These are phyloP conservation scores for Cronartium ribicola DNA, from an alignment of 1,284 basidiomycete genomes.

Conservation along the genomic window DNA sequence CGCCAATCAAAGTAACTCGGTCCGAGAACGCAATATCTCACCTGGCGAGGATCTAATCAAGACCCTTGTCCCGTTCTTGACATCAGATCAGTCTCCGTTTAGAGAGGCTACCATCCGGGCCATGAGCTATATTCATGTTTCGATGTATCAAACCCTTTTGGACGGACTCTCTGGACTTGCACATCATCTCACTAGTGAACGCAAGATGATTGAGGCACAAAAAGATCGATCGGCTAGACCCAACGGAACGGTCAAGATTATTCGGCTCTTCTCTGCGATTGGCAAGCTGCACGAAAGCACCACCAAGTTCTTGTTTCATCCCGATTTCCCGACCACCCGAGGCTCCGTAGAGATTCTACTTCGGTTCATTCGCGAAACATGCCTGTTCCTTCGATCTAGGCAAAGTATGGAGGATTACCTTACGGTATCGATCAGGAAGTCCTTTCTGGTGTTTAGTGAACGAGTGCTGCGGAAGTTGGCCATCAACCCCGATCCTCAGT, in stretches of 20 bases:
- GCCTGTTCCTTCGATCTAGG: conserved; percentile 35
- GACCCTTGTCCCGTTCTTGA: conserved; percentile 39
- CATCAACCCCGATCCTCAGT: neutral
- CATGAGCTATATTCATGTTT: conserved; percentile 39
- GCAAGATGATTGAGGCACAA: conserved; percentile 42
- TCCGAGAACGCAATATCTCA: conserved; percentile 29
- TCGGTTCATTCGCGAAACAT: conserved; percentile 32
- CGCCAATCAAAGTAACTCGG: conserved; percentile 15
- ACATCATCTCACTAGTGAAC: conserved; percentile 41
- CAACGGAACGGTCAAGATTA: conserved; percentile 28
- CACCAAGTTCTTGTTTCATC: conserved; percentile 28
- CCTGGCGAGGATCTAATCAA: conserved; percentile 39
- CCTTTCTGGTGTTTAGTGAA: conserved; percentile 27
- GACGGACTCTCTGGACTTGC: conserved; percentile 40
- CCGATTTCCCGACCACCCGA: conserved; percentile 18
- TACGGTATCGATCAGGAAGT: conserved; percentile 39
- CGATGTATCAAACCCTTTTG: conserved; percentile 35
- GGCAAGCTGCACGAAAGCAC: conserved; percentile 41
- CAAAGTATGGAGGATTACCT: conserved; percentile 33
- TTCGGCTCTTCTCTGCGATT: conserved; percentile 35
- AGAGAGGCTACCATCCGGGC: conserved; percentile 31
- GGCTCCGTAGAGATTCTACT: conserved; percentile 27
- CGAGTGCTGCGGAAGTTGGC: conserved; percentile 23
- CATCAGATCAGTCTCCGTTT: conserved; percentile 37
- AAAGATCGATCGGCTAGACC: conserved; percentile 37